Evolutionary conservation across 441 rosid species (phyloP).

Genomic region (Mallotus japonicus): DNA sequence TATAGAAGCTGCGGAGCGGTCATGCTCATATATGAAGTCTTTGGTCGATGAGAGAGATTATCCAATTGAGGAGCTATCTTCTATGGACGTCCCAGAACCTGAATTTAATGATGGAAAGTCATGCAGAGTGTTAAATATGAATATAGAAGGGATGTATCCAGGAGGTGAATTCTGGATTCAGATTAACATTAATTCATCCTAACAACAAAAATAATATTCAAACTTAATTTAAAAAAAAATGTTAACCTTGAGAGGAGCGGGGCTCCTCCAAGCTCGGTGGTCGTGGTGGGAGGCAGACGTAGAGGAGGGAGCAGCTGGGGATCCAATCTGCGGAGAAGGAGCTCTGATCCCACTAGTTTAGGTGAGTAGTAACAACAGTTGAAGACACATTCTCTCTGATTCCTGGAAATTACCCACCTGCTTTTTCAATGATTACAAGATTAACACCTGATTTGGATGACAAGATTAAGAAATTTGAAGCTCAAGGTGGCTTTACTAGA

Average conservation of each 20-base stretch:
- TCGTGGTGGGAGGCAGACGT: background rate
- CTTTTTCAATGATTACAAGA: conserved; percentile 21
- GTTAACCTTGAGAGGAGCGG: too few species aligned
- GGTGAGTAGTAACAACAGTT: conserved; percentile 1
- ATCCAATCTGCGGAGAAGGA: conserved; percentile 20
- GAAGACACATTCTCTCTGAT: conserved; percentile 53
- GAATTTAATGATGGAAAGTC: conserved; percentile 49
- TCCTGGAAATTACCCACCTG: conserved; percentile 56
- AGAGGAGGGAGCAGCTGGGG: background rate
- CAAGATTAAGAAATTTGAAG: conserved; percentile 82
- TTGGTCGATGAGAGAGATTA: conserved; percentile 61
- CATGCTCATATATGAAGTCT: conserved; percentile 55
- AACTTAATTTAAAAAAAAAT: too few species aligned
- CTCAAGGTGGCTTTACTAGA: conserved; percentile 68
- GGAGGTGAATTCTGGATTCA: conserved; percentile 15
- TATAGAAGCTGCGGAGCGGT: conserved; percentile 62
- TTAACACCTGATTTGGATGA: conserved; percentile 47
- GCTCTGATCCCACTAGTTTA: conserved; percentile 11
- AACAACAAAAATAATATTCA: too few species aligned
- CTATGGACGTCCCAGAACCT: conserved; percentile 39
- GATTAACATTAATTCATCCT: background rate
- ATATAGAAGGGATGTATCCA: conserved; percentile 33
- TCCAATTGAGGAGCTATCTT: conserved; percentile 51
- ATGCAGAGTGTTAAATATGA: conserved; percentile 41
- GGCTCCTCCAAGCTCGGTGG: too few species aligned